Conservation (phyloP, 2,329 filamentous ascomycete species). For the Colletotrichum sp. region DNA sequence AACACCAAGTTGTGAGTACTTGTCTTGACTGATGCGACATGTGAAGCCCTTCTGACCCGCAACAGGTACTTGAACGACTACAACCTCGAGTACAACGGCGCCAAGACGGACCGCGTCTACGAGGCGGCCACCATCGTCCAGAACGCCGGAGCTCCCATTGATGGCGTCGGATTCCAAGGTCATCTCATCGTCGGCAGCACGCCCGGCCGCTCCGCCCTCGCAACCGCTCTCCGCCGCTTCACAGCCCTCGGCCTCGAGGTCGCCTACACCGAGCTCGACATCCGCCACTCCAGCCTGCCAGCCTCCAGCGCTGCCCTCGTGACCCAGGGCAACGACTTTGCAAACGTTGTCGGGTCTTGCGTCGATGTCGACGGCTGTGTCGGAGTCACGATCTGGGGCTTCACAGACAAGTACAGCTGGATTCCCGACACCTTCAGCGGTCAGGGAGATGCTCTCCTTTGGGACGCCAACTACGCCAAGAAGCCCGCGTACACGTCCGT, state of each 20-base stretch:
- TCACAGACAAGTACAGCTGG: constrained; percentile 44
- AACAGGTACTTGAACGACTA: constrained; percentile 63
- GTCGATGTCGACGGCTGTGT: constrained; percentile 43
- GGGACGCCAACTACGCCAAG: constrained; percentile 38
- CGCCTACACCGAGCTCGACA: constrained; percentile 67
- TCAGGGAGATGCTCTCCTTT: constrained; percentile 44
- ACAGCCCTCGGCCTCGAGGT: constrained; percentile 59
- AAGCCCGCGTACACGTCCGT: constrained; percentile 45
- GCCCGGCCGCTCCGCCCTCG: constrained; percentile 48
- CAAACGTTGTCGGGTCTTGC: constrained; percentile 40
- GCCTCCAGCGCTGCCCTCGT: constrained; percentile 41
- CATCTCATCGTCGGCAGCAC: constrained; percentile 53
- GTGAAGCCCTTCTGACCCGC: background rate
- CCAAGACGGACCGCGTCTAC: constrained; percentile 38
- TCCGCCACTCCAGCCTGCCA: constrained; percentile 54
- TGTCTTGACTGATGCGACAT: background rate
- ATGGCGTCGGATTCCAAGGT: constrained; percentile 57
- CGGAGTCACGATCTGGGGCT: constrained; percentile 50
- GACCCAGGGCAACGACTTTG: constrained; percentile 55
- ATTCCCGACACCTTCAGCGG: constrained; percentile 43
- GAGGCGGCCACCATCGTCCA: constrained; percentile 39
- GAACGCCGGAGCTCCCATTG: constrained; percentile 49
- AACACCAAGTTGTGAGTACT: constrained; percentile 50
- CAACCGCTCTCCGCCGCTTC: constrained; percentile 54
- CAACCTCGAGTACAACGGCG: constrained; percentile 51